Evolutionary conservation across 129 eudicot species (phyloP), one percentile per base, ranked within the genome.

Genomic region (Flaveria brownii): DNA sequence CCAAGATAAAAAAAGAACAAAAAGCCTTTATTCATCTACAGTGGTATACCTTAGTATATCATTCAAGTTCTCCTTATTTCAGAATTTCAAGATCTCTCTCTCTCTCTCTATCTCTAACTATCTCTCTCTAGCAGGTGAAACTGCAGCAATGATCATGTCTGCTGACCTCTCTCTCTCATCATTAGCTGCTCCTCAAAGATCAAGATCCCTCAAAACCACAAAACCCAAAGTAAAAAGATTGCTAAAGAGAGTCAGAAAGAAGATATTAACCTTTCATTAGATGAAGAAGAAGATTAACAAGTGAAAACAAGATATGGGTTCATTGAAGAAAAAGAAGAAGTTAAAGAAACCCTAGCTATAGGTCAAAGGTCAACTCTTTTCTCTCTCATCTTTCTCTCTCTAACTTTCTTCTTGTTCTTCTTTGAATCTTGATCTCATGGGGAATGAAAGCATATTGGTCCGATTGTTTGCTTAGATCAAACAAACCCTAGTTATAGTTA

Each of bases 371-470:
- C 79, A 80, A 80, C 78, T 66, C 70, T 73, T 80, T 72, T 73
- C 79, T 46, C 20, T 63, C 22, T 25, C 39, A 20, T 71, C 30
- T 62, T 8, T 51, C 47, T 47, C 70, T 45, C 50, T 50, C 57
- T 11, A 10, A 9, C 66, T 72, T 72, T 54, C 71, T 70, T 45
- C 76, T 77, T 51, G 11, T 51, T 70, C 60, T 77, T 20, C 20
- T 45, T 45, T 59, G 78, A 42, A 64, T 64, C 69, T 78, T 11
- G 70, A 64, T 79, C 74, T 72, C 68, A 80, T 72, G 78, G 83
- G 82, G 83, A 80, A 80, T 80, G 83, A 80, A 73, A 80, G 83
- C 79, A 39, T 80, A 25, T 73, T 16, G 83, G 83, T 80, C 83
- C 83, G 83, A 80, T 80, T 80, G 83, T 80, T 80, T 80, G 83